These are phyloP conservation scores for Hypomyces rosellus DNA, from an alignment of 2,329 filamentous ascomycete genomes.

Conservation along the genomic window DNA sequence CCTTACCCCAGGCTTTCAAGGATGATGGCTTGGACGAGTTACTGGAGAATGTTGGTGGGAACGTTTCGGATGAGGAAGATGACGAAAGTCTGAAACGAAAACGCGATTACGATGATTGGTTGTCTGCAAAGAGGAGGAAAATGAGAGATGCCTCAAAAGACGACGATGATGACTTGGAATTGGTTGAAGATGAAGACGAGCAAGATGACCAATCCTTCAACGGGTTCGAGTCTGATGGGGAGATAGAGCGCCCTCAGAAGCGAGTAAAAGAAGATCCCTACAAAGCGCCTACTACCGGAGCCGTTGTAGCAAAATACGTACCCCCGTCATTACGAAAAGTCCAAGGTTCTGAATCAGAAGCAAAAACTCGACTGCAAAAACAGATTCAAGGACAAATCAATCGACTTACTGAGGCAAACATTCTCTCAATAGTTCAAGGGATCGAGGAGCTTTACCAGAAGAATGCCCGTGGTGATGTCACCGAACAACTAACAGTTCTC, in stretches of 20 bases:
- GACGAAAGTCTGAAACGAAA: slow-evolving; percentile 57
- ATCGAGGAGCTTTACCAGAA: slow-evolving; percentile 78
- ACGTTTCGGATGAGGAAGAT: slow-evolving; percentile 40
- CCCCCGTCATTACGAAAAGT: slow-evolving; percentile 74
- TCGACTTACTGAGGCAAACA: slow-evolving; percentile 83
- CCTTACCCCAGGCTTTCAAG: slow-evolving; percentile 62
- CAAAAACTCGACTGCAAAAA: slow-evolving; percentile 62
- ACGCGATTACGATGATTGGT: slow-evolving; percentile 53
- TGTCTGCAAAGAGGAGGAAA: slow-evolving; percentile 42
- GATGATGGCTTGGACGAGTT: slow-evolving; percentile 81
- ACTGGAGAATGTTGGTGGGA: slow-evolving; percentile 54
- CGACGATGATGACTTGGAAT: slow-evolving; percentile 31
- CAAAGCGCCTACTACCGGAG: slow-evolving; percentile 57
- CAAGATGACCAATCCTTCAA: slow-evolving; percentile 33
- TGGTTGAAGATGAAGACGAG: slow-evolving; percentile 30
- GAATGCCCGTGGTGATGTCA: slow-evolving; percentile 83
- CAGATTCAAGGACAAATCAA: slow-evolving; percentile 88
- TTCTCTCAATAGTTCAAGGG: slow-evolving; percentile 76
- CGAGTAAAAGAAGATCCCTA: slow-evolving; percentile 79
- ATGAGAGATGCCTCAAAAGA: slow-evolving; percentile 20
- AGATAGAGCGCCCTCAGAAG: slow-evolving; percentile 31
- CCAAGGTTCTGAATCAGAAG: slow-evolving; percentile 58
- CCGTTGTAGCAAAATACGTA: slow-evolving; percentile 65
- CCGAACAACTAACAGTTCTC: slow-evolving; percentile 69
- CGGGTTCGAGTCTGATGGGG: slow-evolving; percentile 32